Base-by-base conservation (phyloP, 345 rosid genomes). In the Mallotus nudiflorus region DNA sequence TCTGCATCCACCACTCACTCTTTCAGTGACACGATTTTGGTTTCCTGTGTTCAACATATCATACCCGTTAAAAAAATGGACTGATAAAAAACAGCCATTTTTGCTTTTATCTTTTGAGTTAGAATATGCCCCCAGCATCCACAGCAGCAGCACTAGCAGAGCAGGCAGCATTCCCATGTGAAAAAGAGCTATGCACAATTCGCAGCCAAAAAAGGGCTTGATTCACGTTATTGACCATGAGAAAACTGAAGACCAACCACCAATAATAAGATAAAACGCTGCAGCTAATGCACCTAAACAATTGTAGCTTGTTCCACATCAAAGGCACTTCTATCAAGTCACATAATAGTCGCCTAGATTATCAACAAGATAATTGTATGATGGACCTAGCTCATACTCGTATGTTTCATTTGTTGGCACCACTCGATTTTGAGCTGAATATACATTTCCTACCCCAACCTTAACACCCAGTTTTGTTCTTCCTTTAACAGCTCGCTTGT, bases 401-500 rank as follows among this genome's bases (percentile, higher is more conserved):
- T 73, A 72, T 44, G 81, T 62, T 60, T 91, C 91, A 72, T 75
- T 73, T 40, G 88, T 75, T 10, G 86, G 83, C 45, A 82, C 81
- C 29, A 62, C 84, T 10, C 67, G 74, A 72, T 77, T 83, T 69
- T 85, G 74, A 68, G 81, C 74, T 19, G 87, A 48, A 80, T 81
- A 85, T 31, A 62, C 69, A 70, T 65, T 78, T 57, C 60, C 74
- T 18, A n/a, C 70, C 24, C 75, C 72, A 11, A 60, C 35, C 65
- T 90, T 92, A 5, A 82, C 69, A 67, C 76, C 86, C 67, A 85
- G 72, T 74, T 85, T 92, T 65, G 86, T 78, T 62, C 92, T 82
- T 51, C 89, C 97, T 70, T 88, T 90, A 67, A 83, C 78, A 28
- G 81, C 68, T 56, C 93, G 97, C 75, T 92, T 92, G 82, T 82